phyloP scores from a whole-genome alignment of 106 monocot genomes.

The Cymbidium sinense region DNA sequence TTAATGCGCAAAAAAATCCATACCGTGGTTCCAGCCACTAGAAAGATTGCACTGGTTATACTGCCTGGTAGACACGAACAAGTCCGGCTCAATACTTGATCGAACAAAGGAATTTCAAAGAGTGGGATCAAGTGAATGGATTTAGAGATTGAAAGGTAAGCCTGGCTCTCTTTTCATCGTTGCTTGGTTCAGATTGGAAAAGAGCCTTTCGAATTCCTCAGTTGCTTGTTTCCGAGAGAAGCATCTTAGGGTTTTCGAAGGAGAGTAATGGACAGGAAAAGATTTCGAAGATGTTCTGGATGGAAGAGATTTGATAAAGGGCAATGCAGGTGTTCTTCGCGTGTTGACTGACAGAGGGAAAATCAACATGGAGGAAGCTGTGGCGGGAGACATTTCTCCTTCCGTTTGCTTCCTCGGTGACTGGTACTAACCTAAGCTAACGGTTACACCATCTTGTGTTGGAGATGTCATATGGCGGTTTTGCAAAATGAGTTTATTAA shows the following conservation, averaged over 20 bases:
- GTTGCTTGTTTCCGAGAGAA: conserved; percentile 24
- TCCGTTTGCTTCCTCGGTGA: background rate
- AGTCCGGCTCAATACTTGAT: background rate
- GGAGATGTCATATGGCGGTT: too few relatives aligned
- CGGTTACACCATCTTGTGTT: too few relatives aligned
- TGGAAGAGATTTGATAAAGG: background rate
- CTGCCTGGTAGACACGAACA: conserved; percentile 7
- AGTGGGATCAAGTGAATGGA: background rate
- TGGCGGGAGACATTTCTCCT: background rate
- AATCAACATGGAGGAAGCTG: background rate
- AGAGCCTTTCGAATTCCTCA: conserved; percentile 72
- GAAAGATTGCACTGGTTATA: conserved; percentile 6
- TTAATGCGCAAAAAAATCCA: background rate
- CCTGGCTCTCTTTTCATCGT: conserved; percentile 87
- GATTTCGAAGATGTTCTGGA: background rate
- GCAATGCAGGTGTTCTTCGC: background rate
- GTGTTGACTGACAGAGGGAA: background rate
- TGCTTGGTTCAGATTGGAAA: conserved; percentile 86
- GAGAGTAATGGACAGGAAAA: background rate
- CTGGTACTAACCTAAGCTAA: too few relatives aligned
- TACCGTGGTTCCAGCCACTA: conserved; percentile 12
- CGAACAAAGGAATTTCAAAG: background rate
- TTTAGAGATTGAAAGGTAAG: background rate
- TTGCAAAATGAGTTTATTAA: too few relatives aligned
- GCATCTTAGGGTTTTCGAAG: conserved; percentile 26